A percentile compares a stretch with the other conserved stretches of the same genome.
Conservation (phyloP, 495 filamentous ascomycete genomes). For the Cercophora newfieldiana region DNA sequence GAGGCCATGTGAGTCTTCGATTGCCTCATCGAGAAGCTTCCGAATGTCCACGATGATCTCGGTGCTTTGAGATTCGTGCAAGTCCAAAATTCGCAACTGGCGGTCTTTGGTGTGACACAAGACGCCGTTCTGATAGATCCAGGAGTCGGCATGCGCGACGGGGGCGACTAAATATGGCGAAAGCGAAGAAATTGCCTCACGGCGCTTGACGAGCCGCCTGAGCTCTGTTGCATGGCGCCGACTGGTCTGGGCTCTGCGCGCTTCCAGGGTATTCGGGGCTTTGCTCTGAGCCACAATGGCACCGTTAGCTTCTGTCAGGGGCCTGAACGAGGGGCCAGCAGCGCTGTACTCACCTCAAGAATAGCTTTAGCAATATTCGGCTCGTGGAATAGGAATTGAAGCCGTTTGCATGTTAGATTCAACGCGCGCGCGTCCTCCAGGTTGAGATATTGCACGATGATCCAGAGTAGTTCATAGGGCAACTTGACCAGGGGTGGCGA, state of each 20-base stretch:
- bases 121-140: constrained; percentile 62
- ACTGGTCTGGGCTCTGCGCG: constrained; percentile 48
- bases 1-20: constrained; percentile 31
- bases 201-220: constrained; percentile 59
- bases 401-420: constrained; percentile 51
- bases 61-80: constrained; percentile 50
- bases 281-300: constrained; percentile 47
- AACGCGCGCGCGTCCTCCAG: constrained; percentile 54
- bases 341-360: constrained; percentile 53
- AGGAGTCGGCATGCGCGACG: constrained; percentile 60
- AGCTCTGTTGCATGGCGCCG: constrained; percentile 57
- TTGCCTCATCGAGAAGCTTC: constrained; percentile 39
- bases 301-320: constrained; percentile 15
- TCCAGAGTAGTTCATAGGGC: constrained; percentile 65
- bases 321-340: neutral
- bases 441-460: constrained; percentile 56
- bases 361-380: constrained; percentile 61
- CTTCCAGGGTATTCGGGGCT: constrained; percentile 59
- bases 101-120: constrained; percentile 60
- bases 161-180: constrained; percentile 61
- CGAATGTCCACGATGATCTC: constrained; percentile 63
- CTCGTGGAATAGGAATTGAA: constrained; percentile 57
- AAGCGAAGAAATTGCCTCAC: constrained; percentile 61
- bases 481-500: constrained; percentile 34
- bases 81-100: constrained; percentile 63